Base-by-base conservation (phyloP, 257 asterid genomes). In the Gardenia jasminoides region DNA sequence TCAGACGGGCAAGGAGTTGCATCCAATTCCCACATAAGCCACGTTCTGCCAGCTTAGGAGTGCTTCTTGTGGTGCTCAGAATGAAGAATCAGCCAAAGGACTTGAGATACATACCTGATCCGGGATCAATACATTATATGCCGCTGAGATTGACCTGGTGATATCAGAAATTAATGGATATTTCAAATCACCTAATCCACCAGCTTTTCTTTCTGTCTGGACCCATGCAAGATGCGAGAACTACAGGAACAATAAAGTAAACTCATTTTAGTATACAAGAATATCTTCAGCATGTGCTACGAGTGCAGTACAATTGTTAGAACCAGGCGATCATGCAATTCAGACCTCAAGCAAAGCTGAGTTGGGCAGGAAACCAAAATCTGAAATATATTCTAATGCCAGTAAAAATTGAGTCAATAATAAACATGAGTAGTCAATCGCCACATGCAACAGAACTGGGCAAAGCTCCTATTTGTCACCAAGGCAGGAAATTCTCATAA, bases 191-290 rank as follows among this genome's bases (percentile, higher is more conserved):
- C 99, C 98, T 83, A 94, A 85, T 26, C 98, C 98, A 33, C 98
- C 98, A 31, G 97, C 88, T 81, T 94, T 94, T 82, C 98, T 92
- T 50, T 94, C 98, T 6, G 98, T 94, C 89, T 94, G 98, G 76
- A 94, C 91, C 98, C 99, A 94, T 62, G 99, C 97, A 83, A 94
- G 99, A 84, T 87, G 90, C 82, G 90, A 87, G 84, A 84, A 87
- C 90, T 87, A 81, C 82, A 79, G 39, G 46, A 88, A 89, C 77
- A 84, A 50, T 46, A 79, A 44, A 68, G 76, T 75, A 56, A 80
- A 64, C 33, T 72, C 77, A 50, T 78, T 33, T 69, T 28, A 72
- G 73, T 62, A 12, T 33, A 52, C 67, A 64, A 68, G 24, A 36
- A 44, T 59, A 48, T 7, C 30, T 41, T 12, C 31, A 30, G 46